These are phyloP conservation scores for Durusdinium trenchii DNA, from an alignment of 73 alveolate species.

Conservation along the genomic window DNA sequence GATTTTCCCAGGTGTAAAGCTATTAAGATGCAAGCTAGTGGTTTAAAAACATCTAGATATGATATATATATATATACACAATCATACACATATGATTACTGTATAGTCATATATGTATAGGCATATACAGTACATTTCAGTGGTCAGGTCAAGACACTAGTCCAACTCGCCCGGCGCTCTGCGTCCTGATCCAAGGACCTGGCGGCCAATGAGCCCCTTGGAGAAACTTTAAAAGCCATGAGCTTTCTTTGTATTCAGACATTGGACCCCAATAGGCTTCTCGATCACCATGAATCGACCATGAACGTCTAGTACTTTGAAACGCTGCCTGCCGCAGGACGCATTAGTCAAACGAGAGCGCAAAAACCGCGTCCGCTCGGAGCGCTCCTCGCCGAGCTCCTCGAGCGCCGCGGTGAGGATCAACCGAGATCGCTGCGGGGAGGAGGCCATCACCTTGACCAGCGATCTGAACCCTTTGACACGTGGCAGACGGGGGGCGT, in stretches of 20 bases:
- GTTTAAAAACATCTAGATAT: background rate
- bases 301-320: too few relatives aligned
- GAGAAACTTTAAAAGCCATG: too few relatives aligned
- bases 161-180: too few relatives aligned
- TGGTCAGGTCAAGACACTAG: background rate
- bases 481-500: background rate
- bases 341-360: background rate
- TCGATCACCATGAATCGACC: too few relatives aligned
- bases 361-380: too few relatives aligned
- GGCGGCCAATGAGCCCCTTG: background rate
- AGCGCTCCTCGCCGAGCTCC: too few relatives aligned
- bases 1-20: too few relatives aligned
- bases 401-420: slow-evolving; percentile 51
- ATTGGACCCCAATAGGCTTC: background rate
- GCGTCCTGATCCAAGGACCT: too few relatives aligned
- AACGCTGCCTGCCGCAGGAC: too few relatives aligned
- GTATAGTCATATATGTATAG: background rate
- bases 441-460: slow-evolving; percentile 45
- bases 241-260: background rate
- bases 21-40: too few relatives aligned
- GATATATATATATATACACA: background rate
- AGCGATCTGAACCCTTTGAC: slow-evolving; percentile 77
- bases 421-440: slow-evolving; percentile 49
- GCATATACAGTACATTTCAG: background rate
- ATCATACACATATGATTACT: background rate